Evolutionary conservation across 2,329 filamentous ascomycete species (phyloP), one percentile per base, ranked within the genome.

Genomic region (Didymella pinodella): DNA sequence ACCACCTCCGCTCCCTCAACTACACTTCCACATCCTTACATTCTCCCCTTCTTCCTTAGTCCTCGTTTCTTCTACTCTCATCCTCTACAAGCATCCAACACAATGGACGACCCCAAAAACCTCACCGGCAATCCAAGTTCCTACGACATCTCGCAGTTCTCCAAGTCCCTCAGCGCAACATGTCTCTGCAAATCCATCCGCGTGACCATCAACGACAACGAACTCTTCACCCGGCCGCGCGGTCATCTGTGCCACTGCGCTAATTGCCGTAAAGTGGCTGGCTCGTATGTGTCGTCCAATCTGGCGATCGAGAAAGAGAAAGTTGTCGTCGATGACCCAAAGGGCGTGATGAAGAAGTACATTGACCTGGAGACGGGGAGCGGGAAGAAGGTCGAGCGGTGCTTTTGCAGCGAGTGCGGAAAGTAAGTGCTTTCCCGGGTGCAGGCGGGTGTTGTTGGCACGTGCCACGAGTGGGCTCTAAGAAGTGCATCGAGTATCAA

Each of bases 211-310:
- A 75, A 75, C 58, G 82, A 84, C 61, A 61, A 65, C 12, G 79
- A 83, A 18, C 78, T 84, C 22, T 84, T 83, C 67, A 75, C 73
- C 11, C 62, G 59, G 6, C 73, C 73, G 32, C 75, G 75, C 7
- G 82, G 82, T 2, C 68, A 72, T 22, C 68, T 84, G 7, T 84
- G 82, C 68, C 80, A 84, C 61, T 84, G 83, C 69, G 69, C 74
- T 32, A 85, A 84, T 60, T 84, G 82, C 70, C 78, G 81, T 41
- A 84, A 84, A 66, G 76, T 80, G 0, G 75, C 81, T 2, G 82
- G 82, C 46, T 79, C 77, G 5, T 79, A 77, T 52, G 75, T 79
- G 2, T 65, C 78, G 0, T 63, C 71, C 20, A 80, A 81, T 59
- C 62, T 82, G 14, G 68, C 75, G 6, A 80, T 82, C 22, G 76